These are phyloP conservation scores for Pichia exigua DNA, from an alignment of 805 yeast genomes.

Conservation along the genomic window DNA sequence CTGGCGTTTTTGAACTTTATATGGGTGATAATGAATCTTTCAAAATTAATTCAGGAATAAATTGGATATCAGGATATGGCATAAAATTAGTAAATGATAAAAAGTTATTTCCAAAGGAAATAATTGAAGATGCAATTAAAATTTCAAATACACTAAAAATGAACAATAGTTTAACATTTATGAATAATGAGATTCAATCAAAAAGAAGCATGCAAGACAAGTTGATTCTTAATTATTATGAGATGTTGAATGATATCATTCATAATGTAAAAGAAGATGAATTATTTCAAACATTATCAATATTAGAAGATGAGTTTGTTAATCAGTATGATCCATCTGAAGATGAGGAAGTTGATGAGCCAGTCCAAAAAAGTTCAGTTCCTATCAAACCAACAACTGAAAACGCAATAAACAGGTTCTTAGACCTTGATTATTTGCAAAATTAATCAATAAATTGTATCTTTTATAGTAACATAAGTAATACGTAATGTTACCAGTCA, in stretches of 20 bases:
- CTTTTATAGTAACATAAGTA: not conserved
- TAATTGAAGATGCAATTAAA: slow-evolving; percentile 24
- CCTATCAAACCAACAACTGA: not conserved
- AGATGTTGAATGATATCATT: not conserved
- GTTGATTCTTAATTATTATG: slow-evolving; percentile 1
- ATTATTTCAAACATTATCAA: not conserved
- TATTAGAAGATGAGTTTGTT: slow-evolving; percentile 3
- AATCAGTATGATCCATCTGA: not conserved
- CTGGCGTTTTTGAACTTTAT: slow-evolving; percentile 31
- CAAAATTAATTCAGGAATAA: slow-evolving; percentile 18
- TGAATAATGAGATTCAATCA: not conserved
- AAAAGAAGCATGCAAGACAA: not conserved
- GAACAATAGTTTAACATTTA: not conserved
- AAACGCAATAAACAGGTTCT: not conserved
- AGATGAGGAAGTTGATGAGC: not conserved
- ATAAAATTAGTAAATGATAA: slow-evolving; percentile 27
- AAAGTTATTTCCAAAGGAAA: slow-evolving; percentile 18
- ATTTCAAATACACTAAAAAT: slow-evolving; percentile 18
- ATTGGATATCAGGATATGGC: slow-evolving; percentile 20
- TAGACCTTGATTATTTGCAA: not conserved
- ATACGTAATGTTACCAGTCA: not conserved
- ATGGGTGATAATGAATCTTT: slow-evolving; percentile 32
- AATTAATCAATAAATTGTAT: not conserved
- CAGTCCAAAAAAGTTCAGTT: not conserved
- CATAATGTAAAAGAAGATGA: not conserved